Base-by-base conservation (phyloP, 306 rosid genomes). In the Arachis hypogaea region DNA sequence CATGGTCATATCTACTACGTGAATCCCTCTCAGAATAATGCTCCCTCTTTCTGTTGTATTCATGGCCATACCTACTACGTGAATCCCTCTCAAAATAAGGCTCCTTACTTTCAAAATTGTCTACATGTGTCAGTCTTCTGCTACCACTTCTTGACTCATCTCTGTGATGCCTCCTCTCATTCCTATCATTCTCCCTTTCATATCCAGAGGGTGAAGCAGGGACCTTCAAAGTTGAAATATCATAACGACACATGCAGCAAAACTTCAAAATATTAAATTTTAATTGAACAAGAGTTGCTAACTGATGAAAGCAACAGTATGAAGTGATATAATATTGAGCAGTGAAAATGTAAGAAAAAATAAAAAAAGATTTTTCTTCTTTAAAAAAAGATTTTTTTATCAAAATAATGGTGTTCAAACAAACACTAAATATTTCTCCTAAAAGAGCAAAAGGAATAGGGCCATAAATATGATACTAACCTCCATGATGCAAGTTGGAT, bases 1-100 rank as follows among this genome's bases (percentile, higher is more conserved):
- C 88, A 78, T 14, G 81, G 61, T 22, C 28, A 22, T 89, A 81
- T 73, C 90, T 86, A 16, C 81, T 78, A 69, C 63, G 88, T 36
- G 88, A 82, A 77, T 83, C 90, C 84, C 88, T 87, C 78, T 89
- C 87, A 64, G 71, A 71, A 85, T 88, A 78, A 56, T 71, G 74
- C 51, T 84, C 90, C 72, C 22, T 85, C 77, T 78, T 78, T 22
- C 91, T 87, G 57, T 61, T 87, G 76, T 81, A 66, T 38, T 83
- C 89, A 78, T 14, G 81, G 61, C 83, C 93, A 77, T 89, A 81
- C 75, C 90, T 86, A 16, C 81, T 78, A 69, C 63, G 88, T 33
- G 88, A 82, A 77, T 83, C 90, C 84, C 88, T 87, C 78, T 89
- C 87, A 64, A 68, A 71, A 84, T 89, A 78, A 56, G 75, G 74